A percentile compares a stretch with the other conserved stretches of the same genome.
Conservation (phyloP, 768 basidiomycete genomes). For the Filobasidium floriforme region DNA sequence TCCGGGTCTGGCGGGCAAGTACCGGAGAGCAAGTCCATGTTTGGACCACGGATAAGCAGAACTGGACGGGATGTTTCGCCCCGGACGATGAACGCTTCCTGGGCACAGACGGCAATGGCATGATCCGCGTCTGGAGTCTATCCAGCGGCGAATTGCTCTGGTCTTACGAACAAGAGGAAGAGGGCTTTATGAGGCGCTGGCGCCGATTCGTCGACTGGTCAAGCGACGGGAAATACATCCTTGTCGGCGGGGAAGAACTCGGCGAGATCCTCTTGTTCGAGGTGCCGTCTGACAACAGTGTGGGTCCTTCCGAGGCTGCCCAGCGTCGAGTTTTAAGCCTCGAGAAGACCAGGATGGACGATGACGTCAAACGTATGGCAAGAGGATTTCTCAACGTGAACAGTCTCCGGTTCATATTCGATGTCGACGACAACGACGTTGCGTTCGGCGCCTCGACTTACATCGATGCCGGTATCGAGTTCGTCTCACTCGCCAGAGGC, state of each 20-base stretch:
- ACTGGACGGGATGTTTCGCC: constrained; percentile 3
- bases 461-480: background rate
- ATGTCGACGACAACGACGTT: background rate
- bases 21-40: constrained; percentile 1
- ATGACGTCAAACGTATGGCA: background rate
- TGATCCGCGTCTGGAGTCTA: constrained; percentile 8
- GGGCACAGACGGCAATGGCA: constrained; percentile 3
- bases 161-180: background rate
- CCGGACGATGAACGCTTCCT: constrained; percentile 3
- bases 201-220: constrained; percentile 3
- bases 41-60: constrained; percentile 10
- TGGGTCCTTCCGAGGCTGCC: background rate
- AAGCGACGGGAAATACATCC: constrained; percentile 4
- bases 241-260: background rate
- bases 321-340: background rate
- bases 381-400: background rate
- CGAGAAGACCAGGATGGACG: background rate
- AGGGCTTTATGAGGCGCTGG: background rate
- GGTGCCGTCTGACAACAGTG: background rate
- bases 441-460: background rate
- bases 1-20: background rate
- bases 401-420: background rate
- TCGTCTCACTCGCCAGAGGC: background rate
- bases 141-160: background rate
- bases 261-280: background rate